Evolutionary conservation across 2,329 filamentous ascomycete genomes (phyloP).

Genomic region (Fusarium metavorans): DNA sequence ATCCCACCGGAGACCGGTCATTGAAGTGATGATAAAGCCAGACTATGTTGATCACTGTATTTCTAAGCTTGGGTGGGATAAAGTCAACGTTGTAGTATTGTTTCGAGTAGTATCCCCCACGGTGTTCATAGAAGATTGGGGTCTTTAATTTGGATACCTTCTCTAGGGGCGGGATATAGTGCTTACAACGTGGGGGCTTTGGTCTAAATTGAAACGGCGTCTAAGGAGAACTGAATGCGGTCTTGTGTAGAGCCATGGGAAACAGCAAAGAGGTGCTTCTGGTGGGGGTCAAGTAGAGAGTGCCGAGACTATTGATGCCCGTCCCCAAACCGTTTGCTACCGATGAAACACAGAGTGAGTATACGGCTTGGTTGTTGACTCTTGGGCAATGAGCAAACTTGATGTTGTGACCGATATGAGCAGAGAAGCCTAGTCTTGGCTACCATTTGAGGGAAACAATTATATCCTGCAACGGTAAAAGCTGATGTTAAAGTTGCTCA

Average conservation of each 20-base stretch:
- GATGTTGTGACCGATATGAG: background rate
- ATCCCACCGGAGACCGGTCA: background rate
- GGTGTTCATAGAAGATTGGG: background rate
- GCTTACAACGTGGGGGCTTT: background rate
- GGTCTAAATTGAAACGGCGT: background rate
- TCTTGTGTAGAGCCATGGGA: background rate
- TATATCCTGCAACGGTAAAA: background rate
- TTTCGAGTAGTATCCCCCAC: background rate
- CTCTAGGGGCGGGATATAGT: background rate
- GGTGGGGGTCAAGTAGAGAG: background rate
- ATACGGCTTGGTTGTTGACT: background rate
- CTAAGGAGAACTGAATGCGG: background rate
- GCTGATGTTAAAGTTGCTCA: background rate
- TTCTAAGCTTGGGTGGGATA: background rate
- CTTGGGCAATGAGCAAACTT: background rate
- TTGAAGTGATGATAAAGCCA: background rate
- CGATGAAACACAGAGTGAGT: background rate
- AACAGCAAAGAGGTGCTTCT: background rate
- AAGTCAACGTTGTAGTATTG: background rate
- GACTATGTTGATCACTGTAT: background rate
- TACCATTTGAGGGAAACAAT: background rate
- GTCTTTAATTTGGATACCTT: background rate
- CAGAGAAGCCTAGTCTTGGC: background rate
- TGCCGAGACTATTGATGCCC: background rate
- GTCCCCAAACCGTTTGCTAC: background rate